Evolutionary conservation across 2,329 filamentous ascomycete species (phyloP), one percentile per base, ranked within the genome.

Genomic region (Cadophora gregata): DNA sequence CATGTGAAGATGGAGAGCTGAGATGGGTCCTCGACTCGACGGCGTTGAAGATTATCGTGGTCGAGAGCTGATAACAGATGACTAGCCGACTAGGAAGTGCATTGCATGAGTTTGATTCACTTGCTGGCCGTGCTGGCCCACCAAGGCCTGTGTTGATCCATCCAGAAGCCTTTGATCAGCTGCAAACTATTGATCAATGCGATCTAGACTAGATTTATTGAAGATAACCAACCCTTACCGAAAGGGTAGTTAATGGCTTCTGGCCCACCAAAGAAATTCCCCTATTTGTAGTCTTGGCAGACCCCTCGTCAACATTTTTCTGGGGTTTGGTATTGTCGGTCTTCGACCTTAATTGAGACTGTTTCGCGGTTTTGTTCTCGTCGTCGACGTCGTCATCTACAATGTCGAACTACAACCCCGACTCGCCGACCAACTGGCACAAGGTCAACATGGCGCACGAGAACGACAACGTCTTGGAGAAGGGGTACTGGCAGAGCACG

Each of bases 341-440:
- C 31, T 16, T 55, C 25, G 50, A 53, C n/a, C 27, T 53, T 24
- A 51, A 27, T 36, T 56, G 27, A 56, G 53, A 56, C n/a, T 12
- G 51, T 4, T 10, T 53, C 50, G 50, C 45, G 48, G 29, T 27
- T 25, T 16, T 16, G 25, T 51, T 19, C 27, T 33, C 27, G 14
- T 19, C 53, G 29, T 4, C n/a, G 31, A 36, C 31, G 53, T 38
- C 31, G 19, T 36, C 53, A n/a, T 4, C n/a, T 56, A 36, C 53
- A 56, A 56, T 56, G 53, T 56, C 53, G 29, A 56, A 36, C 21
- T 56, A 56, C 31, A 56, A 56, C 9, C 53, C 53, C 4, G 53
- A 56, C 31, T 56, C 53, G 53, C 53, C 53, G 31, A 56, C 53
- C 53, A 56, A 36, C 31, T 56, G 53, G 53, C 53, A 56, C 53